Evolutionary conservation across 371 early-diverging fungal species (phyloP).

Genomic region (Basidiobolus meristosporus): DNA sequence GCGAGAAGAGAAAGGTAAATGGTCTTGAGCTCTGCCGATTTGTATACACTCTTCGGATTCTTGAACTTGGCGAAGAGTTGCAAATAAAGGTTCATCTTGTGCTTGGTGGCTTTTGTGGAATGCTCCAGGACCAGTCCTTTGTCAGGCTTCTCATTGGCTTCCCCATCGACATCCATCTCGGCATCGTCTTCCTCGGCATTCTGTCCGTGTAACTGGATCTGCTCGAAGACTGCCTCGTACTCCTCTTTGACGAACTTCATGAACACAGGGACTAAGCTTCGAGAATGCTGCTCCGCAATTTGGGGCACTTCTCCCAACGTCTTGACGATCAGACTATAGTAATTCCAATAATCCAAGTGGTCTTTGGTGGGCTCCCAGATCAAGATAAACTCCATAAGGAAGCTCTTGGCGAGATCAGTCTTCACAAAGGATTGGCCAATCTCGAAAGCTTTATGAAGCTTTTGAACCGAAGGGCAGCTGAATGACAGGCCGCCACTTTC

Average conservation of each 20-base stretch:
- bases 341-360: constrained; percentile 56
- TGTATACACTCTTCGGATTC: constrained; percentile 28
- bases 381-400: no score
- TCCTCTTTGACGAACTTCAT: constrained; percentile 42
- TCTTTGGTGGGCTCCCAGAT: constrained; percentile 16
- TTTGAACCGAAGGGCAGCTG: constrained; percentile 26
- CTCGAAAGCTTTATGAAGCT: neutral
- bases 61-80: constrained; percentile 53
- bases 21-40: constrained; percentile 24
- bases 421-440: no score
- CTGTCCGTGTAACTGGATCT: no score
- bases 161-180: no score
- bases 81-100: constrained; percentile 43
- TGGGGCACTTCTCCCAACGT: constrained; percentile 39
- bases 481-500: no score
- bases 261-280: constrained; percentile 53
- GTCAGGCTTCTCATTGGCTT: constrained; percentile 9
- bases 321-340: constrained; percentile 41
- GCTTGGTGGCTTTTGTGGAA: constrained; percentile 15
- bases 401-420: no score
- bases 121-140: constrained; percentile 17
- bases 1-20: constrained; percentile 51
- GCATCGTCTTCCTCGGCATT: no score
- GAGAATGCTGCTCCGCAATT: constrained; percentile 49
- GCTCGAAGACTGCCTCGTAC: constrained; percentile 20